Conservation (phyloP, 1,139 yeast genomes). For the Suhomyces choctaworum region DNA sequence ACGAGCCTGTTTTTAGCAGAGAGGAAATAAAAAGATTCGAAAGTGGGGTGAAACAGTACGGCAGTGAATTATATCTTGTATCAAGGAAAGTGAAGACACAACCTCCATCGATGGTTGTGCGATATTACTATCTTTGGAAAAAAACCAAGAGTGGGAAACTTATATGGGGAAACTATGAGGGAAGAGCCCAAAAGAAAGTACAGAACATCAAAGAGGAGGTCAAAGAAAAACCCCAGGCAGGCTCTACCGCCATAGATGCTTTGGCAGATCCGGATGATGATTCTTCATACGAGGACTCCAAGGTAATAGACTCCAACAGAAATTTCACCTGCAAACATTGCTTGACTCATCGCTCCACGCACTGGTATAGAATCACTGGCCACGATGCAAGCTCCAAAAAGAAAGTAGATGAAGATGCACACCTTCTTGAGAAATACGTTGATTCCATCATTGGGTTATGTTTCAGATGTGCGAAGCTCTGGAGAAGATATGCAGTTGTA, state of each 20-base stretch:
- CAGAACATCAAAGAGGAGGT: conserved; percentile 36
- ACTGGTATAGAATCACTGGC: conserved; percentile 78
- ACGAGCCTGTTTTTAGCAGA: conserved; percentile 71
- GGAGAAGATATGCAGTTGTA: conserved; percentile 88
- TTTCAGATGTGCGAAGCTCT: conserved; percentile 79
- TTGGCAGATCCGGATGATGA: conserved; percentile 70
- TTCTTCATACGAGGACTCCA: conserved; percentile 60
- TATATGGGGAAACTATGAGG: conserved; percentile 84
- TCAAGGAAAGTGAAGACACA: conserved; percentile 68
- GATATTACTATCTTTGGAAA: conserved; percentile 90
- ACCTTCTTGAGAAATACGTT: conserved; percentile 18
- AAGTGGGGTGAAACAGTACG: conserved; percentile 68
- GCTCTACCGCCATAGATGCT: conserved; percentile 28
- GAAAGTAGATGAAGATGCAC: conserved; percentile 24
- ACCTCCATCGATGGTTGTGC: conserved; percentile 71
- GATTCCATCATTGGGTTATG: conserved; percentile 61
- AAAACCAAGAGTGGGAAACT: conserved; percentile 72
- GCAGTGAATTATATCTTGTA: conserved; percentile 80
- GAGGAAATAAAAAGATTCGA: conserved; percentile 73
- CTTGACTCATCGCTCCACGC: conserved; percentile 48
- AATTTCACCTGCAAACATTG: conserved; percentile 67
- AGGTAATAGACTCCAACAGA: conserved; percentile 38
- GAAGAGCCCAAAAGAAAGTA: conserved; percentile 59
- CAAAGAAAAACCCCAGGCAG: conserved; percentile 17
- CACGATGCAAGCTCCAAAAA: conserved; percentile 32